A percentile compares a stretch with the other conserved stretches of the same genome.
Conservation (phyloP, 345 rosid species). For the Eucalyptus marginata region DNA sequence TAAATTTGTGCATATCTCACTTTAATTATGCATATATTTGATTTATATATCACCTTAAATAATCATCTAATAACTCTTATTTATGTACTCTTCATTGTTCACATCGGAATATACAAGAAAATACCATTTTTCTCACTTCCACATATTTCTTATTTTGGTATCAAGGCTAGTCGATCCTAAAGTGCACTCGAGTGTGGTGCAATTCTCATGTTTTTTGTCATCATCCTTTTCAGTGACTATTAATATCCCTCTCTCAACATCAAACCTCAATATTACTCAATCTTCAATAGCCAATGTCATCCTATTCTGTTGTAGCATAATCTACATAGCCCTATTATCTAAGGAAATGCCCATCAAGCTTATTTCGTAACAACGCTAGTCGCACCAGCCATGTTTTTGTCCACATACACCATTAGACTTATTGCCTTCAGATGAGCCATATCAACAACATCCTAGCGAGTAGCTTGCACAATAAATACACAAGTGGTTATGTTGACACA, state of each 20-base stretch:
- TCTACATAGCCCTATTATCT: fast-evolving
- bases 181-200: not conserved
- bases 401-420: not conserved
- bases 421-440: fast-evolving
- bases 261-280: not conserved
- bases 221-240: not conserved
- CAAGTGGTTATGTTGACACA: not conserved
- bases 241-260: not conserved
- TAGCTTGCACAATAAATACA: not conserved
- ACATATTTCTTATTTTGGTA: not conserved
- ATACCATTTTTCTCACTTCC: not conserved
- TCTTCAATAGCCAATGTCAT: not conserved
- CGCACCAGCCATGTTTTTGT: not conserved
- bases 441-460: not conserved
- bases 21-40: not conserved
- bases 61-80: not conserved
- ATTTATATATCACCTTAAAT: not conserved
- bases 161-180: not conserved
- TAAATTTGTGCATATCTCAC: not conserved
- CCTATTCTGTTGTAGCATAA: not conserved
- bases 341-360: fast-evolving
- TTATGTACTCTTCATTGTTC: not conserved
- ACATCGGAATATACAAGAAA: not conserved
- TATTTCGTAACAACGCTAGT: not conserved
- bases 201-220: not conserved